Evolutionary conservation across 768 basidiomycete species (phyloP).

Genomic region (Boletus barrowsii): DNA sequence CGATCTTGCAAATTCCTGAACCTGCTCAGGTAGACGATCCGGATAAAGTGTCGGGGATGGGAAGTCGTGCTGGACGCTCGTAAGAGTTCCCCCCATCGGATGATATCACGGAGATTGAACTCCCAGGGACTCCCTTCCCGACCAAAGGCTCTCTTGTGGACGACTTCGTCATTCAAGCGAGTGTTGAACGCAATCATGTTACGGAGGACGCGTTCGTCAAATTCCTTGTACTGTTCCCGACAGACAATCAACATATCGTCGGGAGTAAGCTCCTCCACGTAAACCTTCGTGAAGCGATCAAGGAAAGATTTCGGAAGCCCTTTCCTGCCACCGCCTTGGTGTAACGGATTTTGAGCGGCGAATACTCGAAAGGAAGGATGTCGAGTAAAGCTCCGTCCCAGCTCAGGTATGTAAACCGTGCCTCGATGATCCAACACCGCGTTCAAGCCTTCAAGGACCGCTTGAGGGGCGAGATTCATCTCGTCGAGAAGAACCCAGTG

Average conservation of each 20-base stretch:
- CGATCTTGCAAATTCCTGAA: slow-evolving; percentile 79
- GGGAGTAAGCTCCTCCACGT: slow-evolving; percentile 78
- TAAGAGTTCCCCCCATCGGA: slow-evolving; percentile 77
- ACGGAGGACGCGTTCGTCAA: slow-evolving; percentile 51
- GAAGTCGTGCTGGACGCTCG: slow-evolving; percentile 26
- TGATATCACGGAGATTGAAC: slow-evolving; percentile 93
- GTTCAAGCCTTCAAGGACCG: slow-evolving; percentile 95
- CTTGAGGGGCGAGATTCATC: slow-evolving; percentile 98
- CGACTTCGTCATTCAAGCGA: slow-evolving; percentile 64
- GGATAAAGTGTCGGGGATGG: slow-evolving; percentile 63
- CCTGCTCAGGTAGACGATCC: slow-evolving; percentile 77
- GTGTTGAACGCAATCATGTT: slow-evolving; percentile 84
- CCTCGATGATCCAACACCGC: slow-evolving; percentile 95
- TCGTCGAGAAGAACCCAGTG: slow-evolving; percentile 98
- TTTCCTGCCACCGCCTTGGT: slow-evolving; percentile 96
- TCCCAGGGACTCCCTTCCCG: slow-evolving; percentile 92
- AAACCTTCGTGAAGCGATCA: slow-evolving; percentile 98
- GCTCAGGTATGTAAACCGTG: slow-evolving; percentile 90
- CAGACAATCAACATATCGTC: slow-evolving; percentile 80
- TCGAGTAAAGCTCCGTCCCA: slow-evolving; percentile 80
- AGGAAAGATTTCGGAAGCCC: slow-evolving; percentile 96
- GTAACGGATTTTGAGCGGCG: slow-evolving; percentile 94
- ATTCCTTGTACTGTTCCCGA: slow-evolving; percentile 63
- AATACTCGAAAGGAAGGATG: slow-evolving; percentile 97
- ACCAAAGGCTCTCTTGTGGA: slow-evolving; percentile 62